Percentiles rank a stretch among this genome's conserved stretches.
Conservation (phyloP, 805 yeast species). For the Priceomyces fermenticarens region DNA sequence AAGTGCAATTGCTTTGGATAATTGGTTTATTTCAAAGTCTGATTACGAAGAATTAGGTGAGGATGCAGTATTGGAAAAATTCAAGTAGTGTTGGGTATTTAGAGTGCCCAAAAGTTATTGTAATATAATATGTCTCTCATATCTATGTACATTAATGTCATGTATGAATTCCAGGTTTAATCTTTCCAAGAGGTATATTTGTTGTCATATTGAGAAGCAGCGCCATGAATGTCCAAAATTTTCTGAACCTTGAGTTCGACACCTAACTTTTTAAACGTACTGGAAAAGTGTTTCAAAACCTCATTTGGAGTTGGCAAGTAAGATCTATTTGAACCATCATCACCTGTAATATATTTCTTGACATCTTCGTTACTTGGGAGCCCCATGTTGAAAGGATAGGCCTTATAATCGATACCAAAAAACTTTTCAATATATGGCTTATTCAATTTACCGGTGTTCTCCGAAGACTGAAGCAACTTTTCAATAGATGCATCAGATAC, state of each 20-base stretch:
- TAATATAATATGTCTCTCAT: constrained; percentile 1
- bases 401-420: constrained; percentile 36
- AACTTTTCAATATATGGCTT: constrained; percentile 37
- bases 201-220: constrained; percentile 35
- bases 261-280: constrained; percentile 54
- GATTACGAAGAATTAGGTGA: constrained; percentile 67
- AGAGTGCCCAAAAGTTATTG: background rate
- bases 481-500: constrained; percentile 16
- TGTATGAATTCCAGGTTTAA: constrained; percentile 10
- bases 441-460: constrained; percentile 23
- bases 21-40: constrained; percentile 56
- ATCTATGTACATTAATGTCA: constrained; percentile 10
- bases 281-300: constrained; percentile 60
- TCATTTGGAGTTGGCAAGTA: constrained; percentile 69
- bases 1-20: constrained; percentile 38
- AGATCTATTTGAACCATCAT: constrained; percentile 60
- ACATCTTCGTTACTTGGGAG: constrained; percentile 73
- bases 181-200: constrained; percentile 42
- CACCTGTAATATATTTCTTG: constrained; percentile 64
- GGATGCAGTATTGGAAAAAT: constrained; percentile 34
- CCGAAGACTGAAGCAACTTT: constrained; percentile 17
- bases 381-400: constrained; percentile 68
- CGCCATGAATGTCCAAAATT: constrained; percentile 58
- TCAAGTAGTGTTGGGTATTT: constrained; percentile 17
- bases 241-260: constrained; percentile 56